Percentiles rank a stretch among this genome's conserved stretches.
Evolutionary conservation across 345 rosid species (phyloP).

Genomic region (Carallia brachiata): DNA sequence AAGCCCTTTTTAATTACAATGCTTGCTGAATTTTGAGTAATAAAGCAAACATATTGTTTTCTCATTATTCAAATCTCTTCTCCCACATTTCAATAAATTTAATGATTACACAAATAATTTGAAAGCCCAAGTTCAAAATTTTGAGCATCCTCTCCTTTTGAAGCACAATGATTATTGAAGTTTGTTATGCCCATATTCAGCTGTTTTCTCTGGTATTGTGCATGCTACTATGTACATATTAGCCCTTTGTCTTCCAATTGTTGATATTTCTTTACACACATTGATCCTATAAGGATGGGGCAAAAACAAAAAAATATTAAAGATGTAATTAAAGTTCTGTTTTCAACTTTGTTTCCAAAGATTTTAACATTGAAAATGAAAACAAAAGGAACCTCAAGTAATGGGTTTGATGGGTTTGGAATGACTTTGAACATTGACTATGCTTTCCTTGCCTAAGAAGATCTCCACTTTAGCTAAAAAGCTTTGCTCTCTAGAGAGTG

Average conservation of each 20-base stretch:
- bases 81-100: too few relatives aligned
- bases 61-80: too few relatives aligned
- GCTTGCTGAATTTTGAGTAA: too few relatives aligned
- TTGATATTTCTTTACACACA: slow-evolving; percentile 13
- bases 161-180: too few relatives aligned
- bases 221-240: not conserved
- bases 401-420: slow-evolving; percentile 9
- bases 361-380: not conserved
- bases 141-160: too few relatives aligned
- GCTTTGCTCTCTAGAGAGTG: slow-evolving; percentile 26
- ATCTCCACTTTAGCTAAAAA: slow-evolving; percentile 41
- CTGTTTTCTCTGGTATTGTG: not conserved
- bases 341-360: slow-evolving; percentile 28
- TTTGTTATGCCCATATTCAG: too few relatives aligned
- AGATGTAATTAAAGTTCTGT: slow-evolving; percentile 9
- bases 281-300: slow-evolving; percentile 17
- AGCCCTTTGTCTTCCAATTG: slow-evolving; percentile 6
- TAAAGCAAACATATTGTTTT: too few relatives aligned
- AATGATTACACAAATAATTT: too few relatives aligned
- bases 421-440: slow-evolving; percentile 58
- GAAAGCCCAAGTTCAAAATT: too few relatives aligned
- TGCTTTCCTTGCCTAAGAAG: slow-evolving; percentile 67
- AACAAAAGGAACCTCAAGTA: not conserved
- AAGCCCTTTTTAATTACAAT: too few relatives aligned
- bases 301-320: slow-evolving; percentile 11